These are phyloP conservation scores for Sungouiella thailandica DNA, from an alignment of 805 yeast genomes.

Conservation along the genomic window DNA sequence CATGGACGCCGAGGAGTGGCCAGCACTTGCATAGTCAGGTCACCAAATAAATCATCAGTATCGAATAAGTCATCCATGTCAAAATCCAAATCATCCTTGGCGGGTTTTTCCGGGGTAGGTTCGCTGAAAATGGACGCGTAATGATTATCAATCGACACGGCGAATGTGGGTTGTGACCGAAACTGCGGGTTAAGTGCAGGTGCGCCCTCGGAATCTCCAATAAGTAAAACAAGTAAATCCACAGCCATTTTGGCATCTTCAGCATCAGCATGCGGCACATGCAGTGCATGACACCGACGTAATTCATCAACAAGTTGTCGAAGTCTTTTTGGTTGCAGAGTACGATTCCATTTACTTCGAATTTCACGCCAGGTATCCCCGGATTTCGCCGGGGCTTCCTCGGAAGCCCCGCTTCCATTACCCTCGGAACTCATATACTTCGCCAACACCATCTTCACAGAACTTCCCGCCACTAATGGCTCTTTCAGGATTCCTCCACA, in stretches of 20 bases:
- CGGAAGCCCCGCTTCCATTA: too few relatives aligned
- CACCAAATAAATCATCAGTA: conserved; percentile 12
- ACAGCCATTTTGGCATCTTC: conserved; percentile 9
- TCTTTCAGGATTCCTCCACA: too few relatives aligned
- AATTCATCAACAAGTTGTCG: too few relatives aligned
- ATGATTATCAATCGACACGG: conserved; percentile 10
- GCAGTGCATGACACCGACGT: too few relatives aligned
- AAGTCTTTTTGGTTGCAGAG: too few relatives aligned
- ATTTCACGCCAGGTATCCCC: too few relatives aligned
- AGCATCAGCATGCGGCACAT: too few relatives aligned
- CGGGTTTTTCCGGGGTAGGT: conserved; percentile 1
- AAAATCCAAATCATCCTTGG: conserved; percentile 9
- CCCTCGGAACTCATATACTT: too few relatives aligned
- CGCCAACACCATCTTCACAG: too few relatives aligned
- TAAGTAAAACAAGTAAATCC: conserved; percentile 10
- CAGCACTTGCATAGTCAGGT: background rate
- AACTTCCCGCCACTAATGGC: too few relatives aligned
- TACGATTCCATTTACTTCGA: too few relatives aligned
- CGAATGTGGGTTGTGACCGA: conserved; percentile 3
- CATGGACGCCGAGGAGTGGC: background rate
- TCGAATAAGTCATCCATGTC: conserved; percentile 17
- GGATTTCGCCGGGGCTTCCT: too few relatives aligned
- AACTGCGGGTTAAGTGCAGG: background rate
- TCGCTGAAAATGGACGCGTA: conserved; percentile 11
- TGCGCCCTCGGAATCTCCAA: background rate